Percentiles rank a stretch among this genome's conserved stretches.
Evolutionary conservation across 352 stramenopile species (phyloP).

Genomic region (Globisporangium okanoganense): DNA sequence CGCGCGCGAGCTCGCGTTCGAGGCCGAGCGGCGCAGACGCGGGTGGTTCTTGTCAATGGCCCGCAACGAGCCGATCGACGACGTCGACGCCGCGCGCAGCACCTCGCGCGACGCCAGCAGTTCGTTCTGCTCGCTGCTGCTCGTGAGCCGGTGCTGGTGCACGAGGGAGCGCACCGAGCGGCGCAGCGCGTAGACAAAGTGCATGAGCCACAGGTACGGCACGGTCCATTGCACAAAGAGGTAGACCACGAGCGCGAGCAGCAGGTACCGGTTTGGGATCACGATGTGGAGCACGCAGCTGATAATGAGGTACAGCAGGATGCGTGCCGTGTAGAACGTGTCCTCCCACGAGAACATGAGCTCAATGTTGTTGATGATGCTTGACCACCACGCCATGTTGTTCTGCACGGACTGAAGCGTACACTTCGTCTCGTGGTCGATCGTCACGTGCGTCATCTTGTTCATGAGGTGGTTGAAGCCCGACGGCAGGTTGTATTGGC

Average conservation of each 20-base stretch:
- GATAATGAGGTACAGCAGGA: slow-evolving; percentile 79
- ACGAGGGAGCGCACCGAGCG: slow-evolving; percentile 64
- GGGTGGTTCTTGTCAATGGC: slow-evolving; percentile 33
- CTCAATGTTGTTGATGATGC: slow-evolving; percentile 78
- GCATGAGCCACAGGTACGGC: slow-evolving; percentile 66
- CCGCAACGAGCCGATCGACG: slow-evolving; percentile 9
- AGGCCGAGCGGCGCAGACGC: slow-evolving; percentile 45
- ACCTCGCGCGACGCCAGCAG: slow-evolving; percentile 31
- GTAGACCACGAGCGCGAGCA: slow-evolving; percentile 72
- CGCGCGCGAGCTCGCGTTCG: slow-evolving; percentile 53
- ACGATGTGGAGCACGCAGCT: slow-evolving; percentile 84
- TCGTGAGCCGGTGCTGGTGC: slow-evolving; percentile 74
- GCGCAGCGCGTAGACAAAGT: slow-evolving; percentile 60
- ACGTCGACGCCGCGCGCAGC: slow-evolving; percentile 22
- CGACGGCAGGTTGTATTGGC: slow-evolving; percentile 75
- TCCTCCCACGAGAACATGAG: slow-evolving; percentile 89
- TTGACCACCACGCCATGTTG: slow-evolving; percentile 87
- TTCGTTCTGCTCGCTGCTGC: slow-evolving; percentile 57
- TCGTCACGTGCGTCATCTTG: slow-evolving; percentile 87
- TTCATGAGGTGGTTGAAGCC: slow-evolving; percentile 88
- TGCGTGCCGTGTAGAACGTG: slow-evolving; percentile 79
- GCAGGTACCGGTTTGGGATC: slow-evolving; percentile 81
- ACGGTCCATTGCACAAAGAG: slow-evolving; percentile 81
- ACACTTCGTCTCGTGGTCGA: slow-evolving; percentile 77
- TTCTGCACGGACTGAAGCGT: slow-evolving; percentile 85